Percentiles rank a stretch among this genome's conserved stretches.
phyloP scores from a whole-genome alignment of 257 asterid genomes.

The Fraxinus pennsylvanica region DNA sequence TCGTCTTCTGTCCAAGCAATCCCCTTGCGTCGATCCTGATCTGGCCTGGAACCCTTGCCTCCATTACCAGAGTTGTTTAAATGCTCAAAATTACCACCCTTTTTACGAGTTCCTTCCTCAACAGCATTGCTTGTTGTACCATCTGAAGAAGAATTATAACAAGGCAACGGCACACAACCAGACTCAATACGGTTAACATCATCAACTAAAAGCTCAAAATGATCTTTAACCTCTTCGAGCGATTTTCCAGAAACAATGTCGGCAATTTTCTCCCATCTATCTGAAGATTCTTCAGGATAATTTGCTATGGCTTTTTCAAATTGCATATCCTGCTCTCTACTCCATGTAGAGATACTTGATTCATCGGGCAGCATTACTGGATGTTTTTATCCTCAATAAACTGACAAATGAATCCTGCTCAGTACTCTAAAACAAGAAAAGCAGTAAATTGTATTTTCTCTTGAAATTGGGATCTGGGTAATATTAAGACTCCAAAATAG shows the following conservation, averaged over 20 bases:
- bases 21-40: constrained; percentile 92
- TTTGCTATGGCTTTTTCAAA: constrained; percentile 77
- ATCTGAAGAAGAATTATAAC: constrained; percentile 57
- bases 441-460: constrained; percentile 15
- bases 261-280: constrained; percentile 86
- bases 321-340: constrained; percentile 73
- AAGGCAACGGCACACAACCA: constrained; percentile 65
- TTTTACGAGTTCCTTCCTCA: constrained; percentile 57
- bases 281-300: constrained; percentile 58
- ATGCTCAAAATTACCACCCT: constrained; percentile 43
- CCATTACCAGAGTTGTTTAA: constrained; percentile 49
- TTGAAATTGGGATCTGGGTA: constrained; percentile 37
- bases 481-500: constrained; percentile 24
- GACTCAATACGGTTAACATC: constrained; percentile 73
- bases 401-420: constrained; percentile 1
- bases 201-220: constrained; percentile 72
- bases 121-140: constrained; percentile 51
- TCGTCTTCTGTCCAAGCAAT: constrained; percentile 98
- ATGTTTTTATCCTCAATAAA: constrained; percentile 7
- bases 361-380: constrained; percentile 56
- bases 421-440: constrained; percentile 21
- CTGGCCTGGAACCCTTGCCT: constrained; percentile 57
- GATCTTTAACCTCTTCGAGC: constrained; percentile 62
- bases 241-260: constrained; percentile 76
- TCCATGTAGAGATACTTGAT: constrained; percentile 65